Conservation (phyloP, 2,329 filamentous ascomycete species). For the Apiospora pterosperma region DNA sequence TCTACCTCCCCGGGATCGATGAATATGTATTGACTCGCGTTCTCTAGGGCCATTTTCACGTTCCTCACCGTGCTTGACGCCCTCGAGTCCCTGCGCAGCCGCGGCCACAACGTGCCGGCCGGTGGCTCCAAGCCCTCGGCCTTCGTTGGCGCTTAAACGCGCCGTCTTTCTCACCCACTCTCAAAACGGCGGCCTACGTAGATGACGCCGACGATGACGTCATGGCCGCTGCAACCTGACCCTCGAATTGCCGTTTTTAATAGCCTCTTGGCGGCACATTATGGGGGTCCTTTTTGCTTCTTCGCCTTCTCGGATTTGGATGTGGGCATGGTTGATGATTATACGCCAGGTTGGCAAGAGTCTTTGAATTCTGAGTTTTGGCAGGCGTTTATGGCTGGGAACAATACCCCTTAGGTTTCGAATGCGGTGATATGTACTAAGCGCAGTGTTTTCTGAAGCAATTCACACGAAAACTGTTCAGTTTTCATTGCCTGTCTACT, state of each 20-base stretch:
- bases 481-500: background rate
- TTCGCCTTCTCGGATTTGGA: background rate
- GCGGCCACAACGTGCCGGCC: slow-evolving; percentile 28
- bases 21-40: background rate
- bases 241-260: background rate
- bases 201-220: background rate
- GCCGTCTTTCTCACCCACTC: background rate
- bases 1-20: no score
- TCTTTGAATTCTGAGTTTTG: background rate
- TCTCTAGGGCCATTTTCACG: slow-evolving; percentile 43
- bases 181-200: background rate
- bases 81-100: slow-evolving; percentile 39
- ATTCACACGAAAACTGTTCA: background rate
- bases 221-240: no score
- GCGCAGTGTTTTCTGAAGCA: background rate
- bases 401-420: background rate
- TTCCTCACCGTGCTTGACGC: slow-evolving; percentile 45
- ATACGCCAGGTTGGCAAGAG: background rate
- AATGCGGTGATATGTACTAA: background rate
- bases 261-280: background rate
- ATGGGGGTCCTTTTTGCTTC: background rate
- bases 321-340: background rate
- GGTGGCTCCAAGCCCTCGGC: slow-evolving; percentile 17
- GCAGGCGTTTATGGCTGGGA: slow-evolving; percentile 4
- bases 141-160: slow-evolving; percentile 21